phyloP scores from a whole-genome alignment of 139 green algal genomes.

The Coelastrella sp. region DNA sequence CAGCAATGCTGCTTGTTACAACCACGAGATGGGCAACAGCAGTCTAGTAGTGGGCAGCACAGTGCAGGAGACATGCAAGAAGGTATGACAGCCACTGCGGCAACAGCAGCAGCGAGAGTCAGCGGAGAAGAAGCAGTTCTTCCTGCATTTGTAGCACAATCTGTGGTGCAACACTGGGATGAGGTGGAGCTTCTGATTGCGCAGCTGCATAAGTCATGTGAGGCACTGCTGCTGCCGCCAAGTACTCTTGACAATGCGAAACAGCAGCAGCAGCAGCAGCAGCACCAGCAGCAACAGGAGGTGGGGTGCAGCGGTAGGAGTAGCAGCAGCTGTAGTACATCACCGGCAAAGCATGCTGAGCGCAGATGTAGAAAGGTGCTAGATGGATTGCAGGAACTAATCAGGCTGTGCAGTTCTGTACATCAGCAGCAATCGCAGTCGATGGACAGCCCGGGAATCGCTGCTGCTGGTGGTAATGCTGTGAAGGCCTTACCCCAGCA shows the following conservation, averaged over 20 bases:
- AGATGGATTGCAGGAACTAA: constrained; percentile 17
- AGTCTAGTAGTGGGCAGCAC: too few species aligned
- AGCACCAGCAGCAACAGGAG: neutral
- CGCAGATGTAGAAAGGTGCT: constrained; percentile 13
- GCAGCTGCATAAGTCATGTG: constrained; percentile 33
- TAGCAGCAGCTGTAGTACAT: neutral
- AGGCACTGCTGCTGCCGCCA: constrained; percentile 14
- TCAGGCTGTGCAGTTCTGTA: neutral
- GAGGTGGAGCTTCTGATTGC: constrained; percentile 33
- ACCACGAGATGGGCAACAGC: neutral
- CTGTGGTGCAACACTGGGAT: constrained; percentile 44
- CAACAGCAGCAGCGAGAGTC: constrained; percentile 5
- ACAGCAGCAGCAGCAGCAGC: neutral
- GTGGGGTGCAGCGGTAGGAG: neutral
- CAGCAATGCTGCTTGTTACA: neutral
- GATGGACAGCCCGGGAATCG: neutral
- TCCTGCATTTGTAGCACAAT: constrained; percentile 1
- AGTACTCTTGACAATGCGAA: neutral
- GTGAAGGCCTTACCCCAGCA: too few species aligned
- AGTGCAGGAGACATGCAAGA: too few species aligned
- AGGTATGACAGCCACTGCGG: neutral
- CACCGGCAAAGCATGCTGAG: neutral
- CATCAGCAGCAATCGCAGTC: constrained; percentile 4
- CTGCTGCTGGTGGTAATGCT: neutral
- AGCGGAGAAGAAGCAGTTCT: neutral